Evolutionary conservation across 306 rosid species (phyloP).

Genomic region (Oemleria cerasiformis): DNA sequence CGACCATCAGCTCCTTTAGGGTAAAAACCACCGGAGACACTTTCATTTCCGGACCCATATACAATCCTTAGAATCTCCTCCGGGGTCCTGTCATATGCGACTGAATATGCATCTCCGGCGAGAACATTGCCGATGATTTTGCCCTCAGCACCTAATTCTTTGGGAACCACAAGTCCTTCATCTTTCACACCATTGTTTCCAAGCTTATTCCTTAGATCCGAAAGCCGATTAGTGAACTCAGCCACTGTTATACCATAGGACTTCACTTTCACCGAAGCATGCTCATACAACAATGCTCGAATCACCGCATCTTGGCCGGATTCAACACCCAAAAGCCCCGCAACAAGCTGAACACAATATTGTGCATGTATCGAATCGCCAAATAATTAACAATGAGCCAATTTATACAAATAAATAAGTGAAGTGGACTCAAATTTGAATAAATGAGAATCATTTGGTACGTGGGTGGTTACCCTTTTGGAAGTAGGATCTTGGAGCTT

Average conservation of each 20-base stretch:
- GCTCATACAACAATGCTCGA: slow-evolving; percentile 49
- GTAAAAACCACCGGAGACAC: slow-evolving; percentile 66
- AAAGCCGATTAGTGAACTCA: slow-evolving; percentile 61
- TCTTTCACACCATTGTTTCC: slow-evolving; percentile 62
- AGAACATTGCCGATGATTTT: slow-evolving; percentile 48
- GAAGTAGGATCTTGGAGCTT: slow-evolving; percentile 35
- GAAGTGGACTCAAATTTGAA: too few relatives aligned
- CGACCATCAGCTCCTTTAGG: slow-evolving; percentile 65
- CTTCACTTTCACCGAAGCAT: background rate
- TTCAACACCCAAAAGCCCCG: slow-evolving; percentile 71
- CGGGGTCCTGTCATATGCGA: slow-evolving; percentile 57
- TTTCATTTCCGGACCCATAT: slow-evolving; percentile 57
- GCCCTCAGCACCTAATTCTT: slow-evolving; percentile 42
- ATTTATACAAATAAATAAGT: too few relatives aligned
- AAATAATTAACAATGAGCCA: too few relatives aligned
- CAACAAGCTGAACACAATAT: slow-evolving; percentile 49
- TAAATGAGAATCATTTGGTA: too few relatives aligned
- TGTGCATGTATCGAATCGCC: too few relatives aligned
- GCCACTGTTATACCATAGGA: slow-evolving; percentile 58
- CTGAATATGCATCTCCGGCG: slow-evolving; percentile 45
- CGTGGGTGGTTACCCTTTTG: slow-evolving; percentile 36
- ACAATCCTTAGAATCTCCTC: slow-evolving; percentile 68
- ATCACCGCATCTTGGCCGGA: slow-evolving; percentile 83
- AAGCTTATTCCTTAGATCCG: slow-evolving; percentile 49
- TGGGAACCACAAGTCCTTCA: slow-evolving; percentile 63